These are phyloP conservation scores for Xylariaceae sp. DNA, from an alignment of 2,329 filamentous ascomycete species.

Conservation along the genomic window DNA sequence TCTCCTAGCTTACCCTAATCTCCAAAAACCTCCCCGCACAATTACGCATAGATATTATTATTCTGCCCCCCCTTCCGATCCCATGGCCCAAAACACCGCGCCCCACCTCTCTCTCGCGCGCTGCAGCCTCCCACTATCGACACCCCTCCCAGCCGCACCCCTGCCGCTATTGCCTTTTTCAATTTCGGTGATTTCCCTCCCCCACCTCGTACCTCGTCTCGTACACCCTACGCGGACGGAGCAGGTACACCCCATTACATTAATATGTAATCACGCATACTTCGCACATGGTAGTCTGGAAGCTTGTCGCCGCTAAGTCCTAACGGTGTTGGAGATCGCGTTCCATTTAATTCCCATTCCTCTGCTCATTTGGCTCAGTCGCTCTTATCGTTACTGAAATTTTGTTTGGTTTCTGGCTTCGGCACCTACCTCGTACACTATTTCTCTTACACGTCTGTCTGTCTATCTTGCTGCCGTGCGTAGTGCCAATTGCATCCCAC, in stretches of 20 bases:
- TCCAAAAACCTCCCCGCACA: slow-evolving; percentile 13
- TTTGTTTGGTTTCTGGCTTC: slow-evolving; percentile 19
- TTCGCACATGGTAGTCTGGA: slow-evolving; percentile 27
- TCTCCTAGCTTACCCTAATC: slow-evolving; percentile 16
- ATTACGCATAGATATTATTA: slow-evolving; percentile 22
- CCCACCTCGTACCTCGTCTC: slow-evolving; percentile 18
- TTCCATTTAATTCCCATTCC: slow-evolving; percentile 26
- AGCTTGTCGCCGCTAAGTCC: slow-evolving; percentile 26
- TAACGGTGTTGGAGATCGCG: slow-evolving; percentile 28
- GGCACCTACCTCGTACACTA: slow-evolving; percentile 16
- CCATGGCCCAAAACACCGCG: slow-evolving; percentile 14
- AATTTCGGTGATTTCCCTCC: slow-evolving; percentile 22
- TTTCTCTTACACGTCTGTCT: slow-evolving; percentile 2
- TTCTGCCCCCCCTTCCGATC: slow-evolving; percentile 13
- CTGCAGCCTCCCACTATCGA: background rate
- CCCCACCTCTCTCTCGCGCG: slow-evolving; percentile 10
- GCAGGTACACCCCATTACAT: slow-evolving; percentile 16
- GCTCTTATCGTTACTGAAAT: slow-evolving; percentile 20
- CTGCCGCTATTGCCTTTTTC: slow-evolving; percentile 28
- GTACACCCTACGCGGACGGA: slow-evolving; percentile 6
- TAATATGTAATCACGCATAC: slow-evolving; percentile 33
- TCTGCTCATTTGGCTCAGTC: slow-evolving; percentile 25
- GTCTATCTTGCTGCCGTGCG: background rate
- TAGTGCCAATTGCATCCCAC: slow-evolving; percentile 13
- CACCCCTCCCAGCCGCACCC: slow-evolving; percentile 12